Evolutionary conservation across 176 grass and related monocot species (phyloP).

Genomic region (Avena sativa): DNA sequence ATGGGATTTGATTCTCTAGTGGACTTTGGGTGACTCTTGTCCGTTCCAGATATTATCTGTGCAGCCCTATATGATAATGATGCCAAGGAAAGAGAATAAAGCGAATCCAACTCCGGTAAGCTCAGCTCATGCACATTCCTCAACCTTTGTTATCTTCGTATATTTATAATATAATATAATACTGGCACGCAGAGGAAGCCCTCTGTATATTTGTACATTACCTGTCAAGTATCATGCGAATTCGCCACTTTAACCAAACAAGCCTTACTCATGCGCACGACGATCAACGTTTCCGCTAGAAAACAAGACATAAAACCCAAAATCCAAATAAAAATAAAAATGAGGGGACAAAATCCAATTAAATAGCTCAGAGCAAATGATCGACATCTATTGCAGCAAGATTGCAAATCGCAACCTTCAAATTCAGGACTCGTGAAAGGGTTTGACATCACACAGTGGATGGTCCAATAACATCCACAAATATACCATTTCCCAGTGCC

Average conservation of each 20-base stretch:
- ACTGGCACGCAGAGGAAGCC: too few relatives aligned
- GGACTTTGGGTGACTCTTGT: background rate
- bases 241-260: too few relatives aligned
- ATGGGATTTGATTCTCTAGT: background rate
- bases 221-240: too few relatives aligned
- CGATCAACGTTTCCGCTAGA: too few relatives aligned
- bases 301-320: too few relatives aligned
- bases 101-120: background rate
- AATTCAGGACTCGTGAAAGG: background rate
- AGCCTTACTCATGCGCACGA: too few relatives aligned
- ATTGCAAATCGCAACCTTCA: slow-evolving; percentile 16
- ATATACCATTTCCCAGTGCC: slow-evolving; percentile 30
- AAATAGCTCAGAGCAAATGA: background rate
- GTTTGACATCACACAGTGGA: slow-evolving; percentile 3
- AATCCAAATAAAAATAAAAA: too few relatives aligned
- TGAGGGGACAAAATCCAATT: too few relatives aligned
- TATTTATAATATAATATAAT: too few relatives aligned
- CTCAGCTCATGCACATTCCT: too few relatives aligned
- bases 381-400: background rate
- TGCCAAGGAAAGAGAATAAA: background rate
- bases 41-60: background rate
- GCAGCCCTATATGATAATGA: background rate
- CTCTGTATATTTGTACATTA: too few relatives aligned
- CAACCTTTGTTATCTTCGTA: too few relatives aligned
- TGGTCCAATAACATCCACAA: slow-evolving; percentile 8